Base-by-base conservation (phyloP, 768 basidiomycete species). In the Leccinum disarticulatum region DNA sequence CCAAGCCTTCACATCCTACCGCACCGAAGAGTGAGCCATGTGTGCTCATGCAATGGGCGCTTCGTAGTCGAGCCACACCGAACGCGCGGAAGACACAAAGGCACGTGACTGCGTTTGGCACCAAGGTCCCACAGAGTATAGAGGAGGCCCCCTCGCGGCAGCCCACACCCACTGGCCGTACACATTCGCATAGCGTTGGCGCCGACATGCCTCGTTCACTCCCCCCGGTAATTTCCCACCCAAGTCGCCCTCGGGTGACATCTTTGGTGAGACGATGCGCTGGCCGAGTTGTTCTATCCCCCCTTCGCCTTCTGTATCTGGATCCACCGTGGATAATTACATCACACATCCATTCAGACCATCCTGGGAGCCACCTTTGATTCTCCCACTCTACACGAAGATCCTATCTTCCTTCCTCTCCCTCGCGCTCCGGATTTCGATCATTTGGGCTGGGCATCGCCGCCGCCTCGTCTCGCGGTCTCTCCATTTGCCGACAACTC, bases 111-210 rank as follows among this genome's bases (percentile, higher is more conserved):
- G 84, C 87, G 9, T 90, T 88, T 66, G 88, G 88, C 0, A 74
- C 77, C 47, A 80, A 83, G 61, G 75, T 87, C n/a, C 83, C 83
- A 6, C 64, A 68, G 1, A 80, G 77, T 36, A 60, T 85, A 38
- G 79, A 80, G 60, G 78, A 81, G 75, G 68, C 64, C 19, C 63
- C 63, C 35, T 74, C 57, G 52, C 69, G 62, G 55, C 71, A 65
- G 61, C 74, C 73, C 22, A 65, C 71, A 0, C 64, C 73, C 6
- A 71, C 75, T 1, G 87, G 86, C 43, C 84, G 88, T 28, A 83
- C 79, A 3, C 90, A 92, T 67, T 91, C 90, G 3, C 87, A 90
- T 63, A 90, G 88, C 71, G 89, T 92, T 1, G 84, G 83, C 2
- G 84, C 82, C 13, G 88, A 92, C 58, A 76, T 83, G 46, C 81